A percentile compares a stretch with the other conserved stretches of the same genome.
phyloP scores from a whole-genome alignment of 192 early-diverging fungal species.

The Chytriomyces sp. region DNA sequence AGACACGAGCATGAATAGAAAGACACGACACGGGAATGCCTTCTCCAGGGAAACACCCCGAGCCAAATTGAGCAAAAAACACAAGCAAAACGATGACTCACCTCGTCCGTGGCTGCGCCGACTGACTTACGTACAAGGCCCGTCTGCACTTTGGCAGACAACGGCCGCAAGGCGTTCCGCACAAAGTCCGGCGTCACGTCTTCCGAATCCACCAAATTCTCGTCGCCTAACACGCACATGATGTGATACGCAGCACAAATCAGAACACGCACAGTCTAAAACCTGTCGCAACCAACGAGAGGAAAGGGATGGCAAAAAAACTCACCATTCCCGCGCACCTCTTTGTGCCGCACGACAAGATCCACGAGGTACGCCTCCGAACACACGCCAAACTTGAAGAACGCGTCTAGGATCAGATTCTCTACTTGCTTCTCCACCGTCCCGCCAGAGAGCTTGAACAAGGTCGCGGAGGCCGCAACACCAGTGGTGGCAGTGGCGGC shows the following conservation, averaged over 20 bases:
- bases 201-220: slow-evolving; percentile 17
- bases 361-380: slow-evolving; percentile 2
- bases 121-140: slow-evolving; percentile 11
- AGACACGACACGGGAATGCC: neutral
- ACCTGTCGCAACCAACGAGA: too few relatives aligned
- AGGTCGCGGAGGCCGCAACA: neutral
- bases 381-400: slow-evolving; percentile 21
- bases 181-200: slow-evolving; percentile 5
- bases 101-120: neutral
- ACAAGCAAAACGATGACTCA: neutral
- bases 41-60: neutral
- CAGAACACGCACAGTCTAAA: too few relatives aligned
- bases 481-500: neutral
- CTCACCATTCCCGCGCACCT: neutral
- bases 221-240: too few relatives aligned
- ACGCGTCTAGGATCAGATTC: slow-evolving; percentile 2
- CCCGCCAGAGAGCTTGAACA: neutral
- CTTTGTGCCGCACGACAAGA: neutral
- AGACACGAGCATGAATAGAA: neutral
- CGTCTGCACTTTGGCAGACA: slow-evolving; percentile 11
- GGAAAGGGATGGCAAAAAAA: too few relatives aligned
- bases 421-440: slow-evolving; percentile 2
- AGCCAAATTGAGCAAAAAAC: neutral
- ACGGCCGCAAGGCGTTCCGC: neutral
- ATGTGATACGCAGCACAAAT: too few relatives aligned